A percentile compares a stretch with the other conserved stretches of the same genome.
Conservation (phyloP, 192 early-diverging fungal species). For the Coemansia javaensis region DNA sequence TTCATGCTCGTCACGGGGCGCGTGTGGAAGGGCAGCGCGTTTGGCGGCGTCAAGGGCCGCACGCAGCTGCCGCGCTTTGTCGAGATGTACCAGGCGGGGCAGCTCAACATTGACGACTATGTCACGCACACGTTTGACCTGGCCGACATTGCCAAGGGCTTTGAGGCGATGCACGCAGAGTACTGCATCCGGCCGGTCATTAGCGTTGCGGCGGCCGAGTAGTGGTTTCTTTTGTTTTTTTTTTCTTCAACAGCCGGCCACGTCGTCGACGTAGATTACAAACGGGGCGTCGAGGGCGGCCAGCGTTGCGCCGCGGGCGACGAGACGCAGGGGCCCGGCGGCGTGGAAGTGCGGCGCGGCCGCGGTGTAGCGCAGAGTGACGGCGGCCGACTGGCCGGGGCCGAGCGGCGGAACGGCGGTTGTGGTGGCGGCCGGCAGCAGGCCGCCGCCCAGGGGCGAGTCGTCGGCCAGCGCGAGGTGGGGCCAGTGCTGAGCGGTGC, state of each 20-base stretch:
- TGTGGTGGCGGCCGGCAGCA: constrained; percentile 9
- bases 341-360: constrained; percentile 44
- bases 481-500: constrained; percentile 16
- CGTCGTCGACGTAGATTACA: constrained; percentile 37
- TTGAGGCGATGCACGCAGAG: constrained; percentile 84
- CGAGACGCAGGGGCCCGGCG: constrained; percentile 16
- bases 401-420: constrained; percentile 28
- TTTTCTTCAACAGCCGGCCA: too few species aligned
- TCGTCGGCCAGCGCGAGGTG: constrained; percentile 25
- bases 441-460: constrained; percentile 1
- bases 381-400: constrained; percentile 28
- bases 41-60: constrained; percentile 95
- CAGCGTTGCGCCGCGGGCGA: constrained; percentile 17
- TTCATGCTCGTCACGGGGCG: constrained; percentile 97
- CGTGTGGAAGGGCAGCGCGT: constrained; percentile 93
- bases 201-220: too few species aligned
- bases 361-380: constrained; percentile 28
- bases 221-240: neutral
- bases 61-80: constrained; percentile 84
- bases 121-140: constrained; percentile 79
- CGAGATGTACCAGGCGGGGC: constrained; percentile 74
- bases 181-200: constrained; percentile 52
- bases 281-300: constrained; percentile 36
- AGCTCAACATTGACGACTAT: constrained; percentile 89
- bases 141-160: constrained; percentile 87